Percentiles rank a stretch among this genome's conserved stretches.
Evolutionary conservation across 2,329 filamentous ascomycete genomes (phyloP).

Genomic region (Colletotrichum eleusines): DNA sequence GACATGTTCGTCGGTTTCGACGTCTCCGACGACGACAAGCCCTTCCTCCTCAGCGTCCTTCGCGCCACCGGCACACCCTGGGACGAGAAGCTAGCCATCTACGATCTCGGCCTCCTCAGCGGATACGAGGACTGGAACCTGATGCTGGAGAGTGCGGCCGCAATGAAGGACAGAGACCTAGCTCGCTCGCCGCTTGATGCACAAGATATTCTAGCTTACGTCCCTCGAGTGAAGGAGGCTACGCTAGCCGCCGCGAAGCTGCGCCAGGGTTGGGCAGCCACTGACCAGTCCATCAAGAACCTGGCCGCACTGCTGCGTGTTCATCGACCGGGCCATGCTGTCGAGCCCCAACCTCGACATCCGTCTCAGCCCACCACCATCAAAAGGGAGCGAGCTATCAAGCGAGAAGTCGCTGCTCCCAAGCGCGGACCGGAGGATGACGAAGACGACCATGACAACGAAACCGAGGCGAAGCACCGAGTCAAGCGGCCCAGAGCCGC

Average conservation of each 20-base stretch:
- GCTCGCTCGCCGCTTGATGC: constrained; percentile 47
- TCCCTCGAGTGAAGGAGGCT: constrained; percentile 46
- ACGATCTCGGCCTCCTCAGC: constrained; percentile 50
- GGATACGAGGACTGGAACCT: constrained; percentile 52
- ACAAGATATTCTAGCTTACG: constrained; percentile 50
- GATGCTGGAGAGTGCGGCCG: constrained; percentile 51
- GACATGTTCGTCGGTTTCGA: constrained; percentile 49
- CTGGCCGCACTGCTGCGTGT: constrained; percentile 26
- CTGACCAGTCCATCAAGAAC: constrained; percentile 47
- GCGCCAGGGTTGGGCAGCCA: constrained; percentile 49
- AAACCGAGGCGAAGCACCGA: constrained; percentile 22
- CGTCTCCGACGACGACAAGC: constrained; percentile 47
- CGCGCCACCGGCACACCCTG: constrained; percentile 45
- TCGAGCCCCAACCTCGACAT: constrained; percentile 2
- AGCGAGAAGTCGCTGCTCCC: constrained; percentile 13
- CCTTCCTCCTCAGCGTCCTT: constrained; percentile 51
- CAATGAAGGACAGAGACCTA: constrained; percentile 44
- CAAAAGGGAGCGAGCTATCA: constrained; percentile 14
- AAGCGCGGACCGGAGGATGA: constrained; percentile 25
- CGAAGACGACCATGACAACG: constrained; percentile 16
- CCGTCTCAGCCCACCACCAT: constrained; percentile 5
- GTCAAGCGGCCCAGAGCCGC: constrained; percentile 30
- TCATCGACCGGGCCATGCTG: constrained; percentile 25
- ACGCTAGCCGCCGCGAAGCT: constrained; percentile 25
- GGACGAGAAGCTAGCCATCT: constrained; percentile 47